These are phyloP conservation scores for Areca catechu DNA, from an alignment of 176 grass and related monocot species.

Conservation along the genomic window DNA sequence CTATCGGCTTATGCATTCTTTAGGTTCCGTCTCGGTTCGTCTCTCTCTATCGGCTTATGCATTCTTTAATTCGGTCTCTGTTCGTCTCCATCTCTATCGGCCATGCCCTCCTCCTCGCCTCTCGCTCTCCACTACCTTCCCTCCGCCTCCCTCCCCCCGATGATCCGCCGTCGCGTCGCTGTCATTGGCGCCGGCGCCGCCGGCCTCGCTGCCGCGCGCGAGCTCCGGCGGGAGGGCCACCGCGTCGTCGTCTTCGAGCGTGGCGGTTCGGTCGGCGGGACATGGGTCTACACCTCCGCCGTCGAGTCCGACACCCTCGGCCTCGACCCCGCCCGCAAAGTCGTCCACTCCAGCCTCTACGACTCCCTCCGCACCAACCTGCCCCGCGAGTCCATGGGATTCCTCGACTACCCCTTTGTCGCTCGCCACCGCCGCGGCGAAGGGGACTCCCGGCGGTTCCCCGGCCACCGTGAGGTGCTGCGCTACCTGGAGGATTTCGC, in stretches of 20 bases:
- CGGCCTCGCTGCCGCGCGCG: constrained; percentile 40
- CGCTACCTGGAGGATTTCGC: constrained; percentile 73
- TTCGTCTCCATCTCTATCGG: too few species aligned
- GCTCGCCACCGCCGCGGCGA: not conserved
- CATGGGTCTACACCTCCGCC: constrained; percentile 57
- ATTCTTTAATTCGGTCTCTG: too few species aligned
- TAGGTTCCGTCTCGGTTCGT: too few species aligned
- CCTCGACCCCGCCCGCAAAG: constrained; percentile 22
- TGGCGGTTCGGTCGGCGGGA: constrained; percentile 42
- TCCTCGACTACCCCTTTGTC: constrained; percentile 72
- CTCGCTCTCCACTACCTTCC: not conserved
- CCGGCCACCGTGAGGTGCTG: constrained; percentile 68
- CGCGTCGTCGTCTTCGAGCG: constrained; percentile 73
- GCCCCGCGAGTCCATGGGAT: constrained; percentile 74
- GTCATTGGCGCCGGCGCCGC: constrained; percentile 63
- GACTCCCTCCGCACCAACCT: constrained; percentile 82
- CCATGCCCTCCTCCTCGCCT: not conserved
- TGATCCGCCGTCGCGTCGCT: constrained; percentile 19
- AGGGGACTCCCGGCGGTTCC: constrained; percentile 44
- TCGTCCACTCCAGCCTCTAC: constrained; percentile 73
- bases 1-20: too few species aligned
- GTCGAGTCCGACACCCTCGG: constrained; percentile 43
- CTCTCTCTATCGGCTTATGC: too few species aligned
- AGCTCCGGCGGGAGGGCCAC: constrained; percentile 69
- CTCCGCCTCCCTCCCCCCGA: constrained; percentile 15